phyloP scores from a whole-genome alignment of 2,329 filamentous ascomycete genomes.

The Botrytis fabae region DNA sequence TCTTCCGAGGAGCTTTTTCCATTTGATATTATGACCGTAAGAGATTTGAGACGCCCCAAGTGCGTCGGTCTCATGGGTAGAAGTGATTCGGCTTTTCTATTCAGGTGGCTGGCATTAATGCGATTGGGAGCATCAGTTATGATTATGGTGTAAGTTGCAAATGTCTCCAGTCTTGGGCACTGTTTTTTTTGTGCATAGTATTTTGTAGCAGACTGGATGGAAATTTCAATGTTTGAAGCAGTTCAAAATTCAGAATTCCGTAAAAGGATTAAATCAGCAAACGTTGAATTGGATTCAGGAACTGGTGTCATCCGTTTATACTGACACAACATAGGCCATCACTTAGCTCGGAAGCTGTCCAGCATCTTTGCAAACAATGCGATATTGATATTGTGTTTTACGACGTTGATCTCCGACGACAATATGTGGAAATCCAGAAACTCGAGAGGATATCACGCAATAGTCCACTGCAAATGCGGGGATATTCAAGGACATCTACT shows the following conservation, averaged over 20 bases:
- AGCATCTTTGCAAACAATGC: slow-evolving; percentile 10
- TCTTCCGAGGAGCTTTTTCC: neutral
- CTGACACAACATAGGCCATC: slow-evolving; percentile 7
- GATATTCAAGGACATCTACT: neutral
- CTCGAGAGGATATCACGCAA: neutral
- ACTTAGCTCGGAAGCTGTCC: neutral
- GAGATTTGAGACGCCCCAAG: neutral
- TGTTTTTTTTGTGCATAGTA: neutral
- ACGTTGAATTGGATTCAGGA: neutral
- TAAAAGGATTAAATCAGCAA: too few relatives aligned
- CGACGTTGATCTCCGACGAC: neutral
- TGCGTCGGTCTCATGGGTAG: slow-evolving; percentile 12
- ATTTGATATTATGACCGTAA: neutral
- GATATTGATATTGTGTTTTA: slow-evolving; percentile 10
- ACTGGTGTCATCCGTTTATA: neutral
- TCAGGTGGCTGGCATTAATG: slow-evolving; percentile 19
- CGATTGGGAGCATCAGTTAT: slow-evolving; percentile 14
- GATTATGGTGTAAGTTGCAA: slow-evolving; percentile 8
- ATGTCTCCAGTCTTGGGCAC: neutral
- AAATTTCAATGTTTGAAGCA: neutral
- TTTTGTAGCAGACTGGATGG: neutral
- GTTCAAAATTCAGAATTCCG: neutral
- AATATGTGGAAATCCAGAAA: neutral
- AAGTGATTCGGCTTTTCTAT: slow-evolving; percentile 9
- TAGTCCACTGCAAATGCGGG: neutral